Evolutionary conservation across 2,329 filamentous ascomycete genomes (phyloP), one percentile per base, ranked within the genome.

Genomic region (Elsinoe necatrix): DNA sequence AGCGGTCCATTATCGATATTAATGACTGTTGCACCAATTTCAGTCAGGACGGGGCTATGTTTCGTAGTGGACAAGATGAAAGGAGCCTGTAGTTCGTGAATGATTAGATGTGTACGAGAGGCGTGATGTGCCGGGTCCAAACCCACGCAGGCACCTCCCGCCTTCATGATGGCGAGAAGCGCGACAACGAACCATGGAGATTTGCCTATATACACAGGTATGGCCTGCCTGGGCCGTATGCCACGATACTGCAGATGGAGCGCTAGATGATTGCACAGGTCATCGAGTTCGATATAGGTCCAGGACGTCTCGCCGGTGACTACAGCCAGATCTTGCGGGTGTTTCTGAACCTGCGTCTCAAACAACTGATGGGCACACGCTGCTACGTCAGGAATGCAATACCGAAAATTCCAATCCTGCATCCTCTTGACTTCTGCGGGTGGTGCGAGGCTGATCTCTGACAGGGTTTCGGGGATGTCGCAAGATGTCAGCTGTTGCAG

Each of bases 131-230:
- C 62, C 12, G 63, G 59, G 37, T 69, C 66, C 54, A 68, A 62
- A 16, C 62, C 57, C 1, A 66, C 63, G n/a, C 63, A 62, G 16
- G 64, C 61, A 9, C 60, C 63, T 18, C 67, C 67, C 12, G 64
- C 64, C 58, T 69, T 70, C 59, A 69, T 64, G 16, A 60, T 55
- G 20, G 59, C 66, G 42, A 64, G 56, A 39, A 66, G 62, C 9
- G 61, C 64, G 35, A 68, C 62, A 29, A 61, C 60, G 39, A 59
- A 63, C 63, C 64, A 68, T 56, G 56, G 60, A n/a, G 62, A 64
- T 54, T 67, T 67, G 37, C 63, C 61, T 20, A 67, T 61, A 56
- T 58, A 66, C 3, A 65, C 27, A 8, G 64, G 59, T 9, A 67
- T 60, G 7, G 61, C 42, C 1, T 56, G 55, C 4, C 59, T 58